Base-by-base conservation (phyloP, 108 stramenopile species). In the Cyclostephanos invisitatus region DNA sequence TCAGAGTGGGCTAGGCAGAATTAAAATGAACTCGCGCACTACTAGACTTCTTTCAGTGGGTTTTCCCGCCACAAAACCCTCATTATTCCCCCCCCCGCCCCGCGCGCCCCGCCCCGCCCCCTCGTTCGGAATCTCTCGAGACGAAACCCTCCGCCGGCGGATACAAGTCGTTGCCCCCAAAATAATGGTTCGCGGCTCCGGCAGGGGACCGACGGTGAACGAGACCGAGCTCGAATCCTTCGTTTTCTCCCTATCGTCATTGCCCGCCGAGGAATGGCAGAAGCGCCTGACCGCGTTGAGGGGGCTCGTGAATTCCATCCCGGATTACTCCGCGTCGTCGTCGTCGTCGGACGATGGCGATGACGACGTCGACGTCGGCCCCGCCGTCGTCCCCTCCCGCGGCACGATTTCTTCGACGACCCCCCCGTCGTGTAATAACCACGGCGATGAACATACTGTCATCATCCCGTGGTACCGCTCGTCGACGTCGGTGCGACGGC, bases 201-300 rank as follows among this genome's bases (percentile, higher is more conserved):
- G 54, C 21, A 32, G 38, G 18, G 47, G 28, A 58, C 36, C 73
- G 46, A 46, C 65, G 49, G 54, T 87, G 22, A 75, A 83, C 54
- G 89, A 91, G 27, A 66, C 78, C 35, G 80, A 84, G 5, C 84
- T 94, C 40, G 78, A 77, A 44, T 81, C 81, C 51, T 87, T 94
- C 56, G 55, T 73, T 37, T 20, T 49, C 44, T 53, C 82, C 18
- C 79, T 89, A 22, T 86, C 85, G 25, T 66, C 74, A 27, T 75
- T 87, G 7, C 72, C 73, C 3, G 38, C 81, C 7, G 93, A 91
- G 58, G 83, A 88, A 50, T 94, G 93, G 93, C 79, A 84, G 69
- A 82, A 74, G 61, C 89, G 93, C 7, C 85, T 83, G 24, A 44
- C 62, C 28, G 80, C 89, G 3, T 76, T 94, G 25, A 51, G 71